Percentiles rank a stretch among this genome's conserved stretches.
Evolutionary conservation across 164 flowering plant species (phyloP).

Genomic region (Vitis labrusca): DNA sequence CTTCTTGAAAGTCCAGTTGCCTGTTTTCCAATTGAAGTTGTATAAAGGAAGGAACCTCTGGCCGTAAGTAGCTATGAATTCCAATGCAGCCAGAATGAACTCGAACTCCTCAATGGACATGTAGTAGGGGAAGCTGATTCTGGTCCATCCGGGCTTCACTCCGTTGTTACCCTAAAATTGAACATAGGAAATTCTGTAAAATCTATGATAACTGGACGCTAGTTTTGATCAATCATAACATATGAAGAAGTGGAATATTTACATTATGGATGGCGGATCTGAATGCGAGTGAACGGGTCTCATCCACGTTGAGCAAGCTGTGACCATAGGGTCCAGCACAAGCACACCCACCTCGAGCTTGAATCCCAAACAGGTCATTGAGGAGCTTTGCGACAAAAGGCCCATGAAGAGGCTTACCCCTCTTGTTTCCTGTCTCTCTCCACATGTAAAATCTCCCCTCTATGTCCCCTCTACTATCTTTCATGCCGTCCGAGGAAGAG

Average conservation of each 20-base stretch:
- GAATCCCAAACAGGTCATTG: constrained; percentile 88
- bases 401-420: constrained; percentile 72
- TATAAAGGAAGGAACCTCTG: constrained; percentile 78
- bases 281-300: constrained; percentile 39
- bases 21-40: constrained; percentile 57
- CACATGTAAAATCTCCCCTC: constrained; percentile 28
- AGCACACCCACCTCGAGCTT: constrained; percentile 87
- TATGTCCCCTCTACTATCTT: background rate
- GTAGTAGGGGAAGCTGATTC: constrained; percentile 83
- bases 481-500: constrained; percentile 1
- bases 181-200: too few relatives aligned
- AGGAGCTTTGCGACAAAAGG: constrained; percentile 74
- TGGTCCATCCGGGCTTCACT: constrained; percentile 89
- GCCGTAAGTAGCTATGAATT: constrained; percentile 68
- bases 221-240: too few relatives aligned
- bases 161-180: constrained; percentile 62
- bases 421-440: constrained; percentile 44
- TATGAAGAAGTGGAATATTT: background rate
- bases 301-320: constrained; percentile 45
- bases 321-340: constrained; percentile 95
- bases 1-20: constrained; percentile 57
- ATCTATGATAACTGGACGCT: too few relatives aligned
- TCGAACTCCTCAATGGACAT: constrained; percentile 68
- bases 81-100: constrained; percentile 65
- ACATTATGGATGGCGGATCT: constrained; percentile 62